Evolutionary conservation across 805 yeast genomes (phyloP).

Genomic region (Saturnispora gosingensis): DNA sequence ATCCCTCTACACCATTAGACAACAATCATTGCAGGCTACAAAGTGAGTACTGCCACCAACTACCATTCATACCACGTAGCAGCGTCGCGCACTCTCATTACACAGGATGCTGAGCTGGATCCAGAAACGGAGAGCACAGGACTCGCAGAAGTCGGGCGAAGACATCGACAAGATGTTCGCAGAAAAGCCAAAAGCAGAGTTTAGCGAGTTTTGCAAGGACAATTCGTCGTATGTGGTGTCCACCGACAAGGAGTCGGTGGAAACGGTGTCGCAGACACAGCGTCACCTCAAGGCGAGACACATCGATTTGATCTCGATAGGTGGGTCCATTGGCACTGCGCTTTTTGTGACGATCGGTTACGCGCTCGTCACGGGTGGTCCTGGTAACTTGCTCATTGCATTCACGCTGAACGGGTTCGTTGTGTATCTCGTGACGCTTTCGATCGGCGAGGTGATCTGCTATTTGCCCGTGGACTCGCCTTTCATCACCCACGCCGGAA

Average conservation of each 20-base stretch:
- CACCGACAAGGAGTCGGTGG: not conserved
- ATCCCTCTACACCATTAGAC: too few relatives aligned
- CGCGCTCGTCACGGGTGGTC: constrained; percentile 59
- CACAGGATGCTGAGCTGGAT: not conserved
- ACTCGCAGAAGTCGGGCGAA: too few relatives aligned
- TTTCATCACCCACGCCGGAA: constrained; percentile 61
- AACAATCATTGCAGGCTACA: too few relatives aligned
- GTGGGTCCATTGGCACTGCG: constrained; percentile 79
- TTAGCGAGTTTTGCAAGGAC: not conserved
- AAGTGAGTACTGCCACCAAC: too few relatives aligned
- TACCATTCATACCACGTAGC: too few relatives aligned
- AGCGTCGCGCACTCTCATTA: too few relatives aligned
- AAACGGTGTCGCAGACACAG: constrained; percentile 13
- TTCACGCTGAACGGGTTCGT: constrained; percentile 65
- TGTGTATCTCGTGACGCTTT: constrained; percentile 53
- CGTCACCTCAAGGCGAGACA: constrained; percentile 58
- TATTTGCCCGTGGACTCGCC: constrained; percentile 73
- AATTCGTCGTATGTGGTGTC: not conserved
- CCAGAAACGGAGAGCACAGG: not conserved
- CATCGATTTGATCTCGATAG: constrained; percentile 68
- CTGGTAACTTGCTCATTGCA: constrained; percentile 56
- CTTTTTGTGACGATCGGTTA: constrained; percentile 65
- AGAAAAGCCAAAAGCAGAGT: not conserved
- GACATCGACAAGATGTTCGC: not conserved
- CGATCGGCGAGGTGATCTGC: constrained; percentile 73